These are phyloP conservation scores for Xanthoceras sorbifolium DNA, from an alignment of 345 rosid species.

Conservation along the genomic window DNA sequence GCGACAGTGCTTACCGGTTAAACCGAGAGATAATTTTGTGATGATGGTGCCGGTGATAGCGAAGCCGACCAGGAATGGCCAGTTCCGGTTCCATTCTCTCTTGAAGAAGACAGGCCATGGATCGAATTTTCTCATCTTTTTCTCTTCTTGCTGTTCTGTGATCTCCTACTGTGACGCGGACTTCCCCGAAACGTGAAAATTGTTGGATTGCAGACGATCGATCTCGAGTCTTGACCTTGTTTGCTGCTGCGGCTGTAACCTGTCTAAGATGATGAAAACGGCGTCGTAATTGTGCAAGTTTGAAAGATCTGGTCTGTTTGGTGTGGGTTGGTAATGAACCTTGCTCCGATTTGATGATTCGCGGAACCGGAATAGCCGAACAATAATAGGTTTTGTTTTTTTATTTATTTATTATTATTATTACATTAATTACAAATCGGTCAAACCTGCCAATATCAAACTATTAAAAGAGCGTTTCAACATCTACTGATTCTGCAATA, in stretches of 20 bases:
- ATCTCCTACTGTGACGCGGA: background rate
- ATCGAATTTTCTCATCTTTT: slow-evolving; percentile 56
- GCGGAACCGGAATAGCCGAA: too few species aligned
- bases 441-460: too few species aligned
- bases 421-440: too few species aligned
- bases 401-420: too few species aligned
- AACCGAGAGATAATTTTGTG: slow-evolving; percentile 67
- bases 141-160: background rate
- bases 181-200: background rate
- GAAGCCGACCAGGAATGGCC: slow-evolving; percentile 88
- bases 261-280: background rate
- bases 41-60: slow-evolving; percentile 65
- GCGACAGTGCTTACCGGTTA: slow-evolving; percentile 52
- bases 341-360: background rate
- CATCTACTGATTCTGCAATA: too few species aligned
- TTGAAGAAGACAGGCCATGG: slow-evolving; percentile 84
- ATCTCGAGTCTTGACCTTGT: background rate
- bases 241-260: background rate
- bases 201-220: background rate
- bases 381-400: too few species aligned
- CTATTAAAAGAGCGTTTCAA: too few species aligned
- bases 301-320: background rate
- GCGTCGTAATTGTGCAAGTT: background rate
- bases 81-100: slow-evolving; percentile 73
- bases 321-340: background rate